Evolutionary conservation across 768 basidiomycete genomes (phyloP).

Genomic region (Leccinum truebloodii): DNA sequence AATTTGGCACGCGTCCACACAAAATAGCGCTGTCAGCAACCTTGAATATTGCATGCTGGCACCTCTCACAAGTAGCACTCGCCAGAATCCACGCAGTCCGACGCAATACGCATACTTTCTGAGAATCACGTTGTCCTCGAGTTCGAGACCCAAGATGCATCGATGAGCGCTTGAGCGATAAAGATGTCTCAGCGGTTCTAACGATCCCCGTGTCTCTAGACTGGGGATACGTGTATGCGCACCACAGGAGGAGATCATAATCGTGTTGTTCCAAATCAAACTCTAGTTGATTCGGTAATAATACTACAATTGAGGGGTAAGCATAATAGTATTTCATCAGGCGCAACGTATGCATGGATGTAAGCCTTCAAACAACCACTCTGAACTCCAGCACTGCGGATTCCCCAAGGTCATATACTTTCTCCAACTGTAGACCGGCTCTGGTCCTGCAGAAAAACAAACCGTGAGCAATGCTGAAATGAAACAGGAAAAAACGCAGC

Average conservation of each 20-base stretch:
- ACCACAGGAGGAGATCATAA: background rate
- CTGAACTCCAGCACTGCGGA: conserved; percentile 6
- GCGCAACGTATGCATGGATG: background rate
- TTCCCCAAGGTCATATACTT: conserved; percentile 12
- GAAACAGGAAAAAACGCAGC: background rate
- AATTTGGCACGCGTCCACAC: no score
- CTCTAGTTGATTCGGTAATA: background rate
- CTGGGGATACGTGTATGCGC: background rate
- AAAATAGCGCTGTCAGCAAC: no score
- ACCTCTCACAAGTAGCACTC: no score
- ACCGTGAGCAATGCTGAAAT: background rate
- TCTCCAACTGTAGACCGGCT: conserved; percentile 25
- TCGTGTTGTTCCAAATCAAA: background rate
- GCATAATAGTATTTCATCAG: background rate
- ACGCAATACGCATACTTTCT: no score
- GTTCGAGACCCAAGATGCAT: no score
- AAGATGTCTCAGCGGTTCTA: no score
- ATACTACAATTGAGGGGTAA: background rate
- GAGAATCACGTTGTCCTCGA: no score
- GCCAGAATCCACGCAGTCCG: no score
- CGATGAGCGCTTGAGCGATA: no score
- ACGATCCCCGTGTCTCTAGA: no score
- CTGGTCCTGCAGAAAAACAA: conserved; percentile 9
- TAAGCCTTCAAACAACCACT: conserved; percentile 4
- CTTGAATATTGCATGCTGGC: no score